Conservation (phyloP, 495 filamentous ascomycete species). For the Penicillium coprophilum region DNA sequence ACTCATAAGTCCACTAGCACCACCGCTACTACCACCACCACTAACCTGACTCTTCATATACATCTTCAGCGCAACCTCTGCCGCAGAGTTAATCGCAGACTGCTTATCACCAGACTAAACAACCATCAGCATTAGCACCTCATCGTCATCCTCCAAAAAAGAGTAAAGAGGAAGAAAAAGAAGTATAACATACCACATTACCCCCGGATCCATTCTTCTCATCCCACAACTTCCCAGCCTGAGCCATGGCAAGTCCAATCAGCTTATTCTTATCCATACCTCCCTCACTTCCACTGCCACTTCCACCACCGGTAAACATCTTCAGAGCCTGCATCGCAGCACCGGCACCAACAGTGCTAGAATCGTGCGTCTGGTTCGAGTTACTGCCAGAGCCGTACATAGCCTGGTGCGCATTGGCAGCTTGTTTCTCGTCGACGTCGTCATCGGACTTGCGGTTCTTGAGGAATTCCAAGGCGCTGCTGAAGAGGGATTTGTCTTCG, state of each 20-base stretch:
- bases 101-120: slow-evolving; percentile 56
- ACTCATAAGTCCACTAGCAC: slow-evolving; percentile 51
- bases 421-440: slow-evolving; percentile 57
- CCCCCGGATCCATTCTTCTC: slow-evolving; percentile 47
- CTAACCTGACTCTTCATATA: slow-evolving; percentile 60
- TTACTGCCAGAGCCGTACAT: slow-evolving; percentile 48
- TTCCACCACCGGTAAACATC: slow-evolving; percentile 53
- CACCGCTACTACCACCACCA: slow-evolving; percentile 47
- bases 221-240: slow-evolving; percentile 67
- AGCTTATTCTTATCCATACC: slow-evolving; percentile 57
- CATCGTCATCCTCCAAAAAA: not conserved
- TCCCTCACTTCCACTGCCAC: slow-evolving; percentile 31
- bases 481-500: slow-evolving; percentile 49
- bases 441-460: slow-evolving; percentile 41
- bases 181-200: slow-evolving; percentile 45
- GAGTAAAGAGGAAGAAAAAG: slow-evolving; percentile 4
- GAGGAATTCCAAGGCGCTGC: slow-evolving; percentile 48
- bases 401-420: slow-evolving; percentile 55
- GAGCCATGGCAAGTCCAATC: slow-evolving; percentile 66
- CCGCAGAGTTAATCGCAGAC: slow-evolving; percentile 58
- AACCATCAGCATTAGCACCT: slow-evolving; percentile 17
- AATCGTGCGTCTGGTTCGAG: slow-evolving; percentile 35
- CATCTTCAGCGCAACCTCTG: slow-evolving; percentile 68
- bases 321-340: slow-evolving; percentile 70
- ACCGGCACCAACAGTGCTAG: slow-evolving; percentile 53